These are phyloP conservation scores for Penicillium atrosanguineum DNA, from an alignment of 495 filamentous ascomycete species.

Conservation along the genomic window DNA sequence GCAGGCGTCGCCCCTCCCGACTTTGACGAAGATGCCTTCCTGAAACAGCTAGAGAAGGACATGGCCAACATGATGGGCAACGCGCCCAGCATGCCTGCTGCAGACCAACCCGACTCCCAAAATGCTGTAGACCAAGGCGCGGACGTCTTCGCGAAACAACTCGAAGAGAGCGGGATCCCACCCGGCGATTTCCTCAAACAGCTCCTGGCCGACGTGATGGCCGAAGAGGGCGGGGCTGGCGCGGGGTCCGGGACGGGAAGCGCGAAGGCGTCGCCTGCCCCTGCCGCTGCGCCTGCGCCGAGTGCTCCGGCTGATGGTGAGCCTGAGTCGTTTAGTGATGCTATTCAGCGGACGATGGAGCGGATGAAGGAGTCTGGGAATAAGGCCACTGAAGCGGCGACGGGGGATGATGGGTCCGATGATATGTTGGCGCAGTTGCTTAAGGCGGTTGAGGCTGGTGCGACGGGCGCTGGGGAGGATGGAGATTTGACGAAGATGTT, in stretches of 20 bases:
- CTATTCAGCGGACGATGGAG: constrained; percentile 87
- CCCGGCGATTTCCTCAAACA: constrained; percentile 82
- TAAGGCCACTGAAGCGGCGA: constrained; percentile 74
- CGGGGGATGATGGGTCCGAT: constrained; percentile 59
- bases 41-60: constrained; percentile 77
- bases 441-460: constrained; percentile 66
- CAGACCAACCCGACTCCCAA: constrained; percentile 16
- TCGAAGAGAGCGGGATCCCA: constrained; percentile 69
- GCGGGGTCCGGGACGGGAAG: background rate
- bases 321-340: constrained; percentile 76
- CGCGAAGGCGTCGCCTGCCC: constrained; percentile 5
- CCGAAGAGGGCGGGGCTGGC: constrained; percentile 55
- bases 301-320: constrained; percentile 11
- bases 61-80: constrained; percentile 76
- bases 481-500: constrained; percentile 92
- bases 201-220: constrained; percentile 76
- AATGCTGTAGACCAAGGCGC: constrained; percentile 37
- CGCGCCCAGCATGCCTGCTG: constrained; percentile 1
- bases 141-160: constrained; percentile 66
- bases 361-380: constrained; percentile 87
- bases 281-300: constrained; percentile 17
- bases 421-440: constrained; percentile 84
- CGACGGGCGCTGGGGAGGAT: constrained; percentile 64
- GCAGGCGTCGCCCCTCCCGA: constrained; percentile 20
- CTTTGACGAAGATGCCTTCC: constrained; percentile 62